Conservation (phyloP, 164 flowering plant species). For the Malania oleifera region DNA sequence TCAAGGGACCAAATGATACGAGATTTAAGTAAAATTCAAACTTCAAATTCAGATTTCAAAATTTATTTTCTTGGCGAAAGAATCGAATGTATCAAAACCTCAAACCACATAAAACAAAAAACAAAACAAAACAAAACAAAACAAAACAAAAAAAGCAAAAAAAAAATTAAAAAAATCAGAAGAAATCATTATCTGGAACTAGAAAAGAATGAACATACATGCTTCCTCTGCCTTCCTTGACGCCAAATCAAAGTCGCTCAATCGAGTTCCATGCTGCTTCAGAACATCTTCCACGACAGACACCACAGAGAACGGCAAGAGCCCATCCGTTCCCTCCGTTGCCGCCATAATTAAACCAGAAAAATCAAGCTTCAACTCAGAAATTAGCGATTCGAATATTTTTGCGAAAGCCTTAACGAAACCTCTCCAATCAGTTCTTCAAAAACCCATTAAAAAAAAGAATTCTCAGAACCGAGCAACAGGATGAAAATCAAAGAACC, state of each 20-base stretch:
- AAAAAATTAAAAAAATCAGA: background rate
- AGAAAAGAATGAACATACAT: conserved; percentile 31
- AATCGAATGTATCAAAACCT: no score
- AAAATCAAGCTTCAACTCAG: background rate
- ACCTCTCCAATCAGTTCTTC: background rate
- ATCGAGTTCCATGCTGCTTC: conserved; percentile 41
- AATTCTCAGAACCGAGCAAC: background rate
- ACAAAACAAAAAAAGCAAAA: background rate
- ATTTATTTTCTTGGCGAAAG: no score
- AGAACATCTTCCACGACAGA: conserved; percentile 68
- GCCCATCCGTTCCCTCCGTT: conserved; percentile 34
- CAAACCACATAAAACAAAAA: background rate
- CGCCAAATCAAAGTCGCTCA: conserved; percentile 37
- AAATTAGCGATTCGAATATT: background rate
- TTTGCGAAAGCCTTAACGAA: background rate
- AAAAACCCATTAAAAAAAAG: conserved; percentile 4
- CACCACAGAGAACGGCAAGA: conserved; percentile 41
- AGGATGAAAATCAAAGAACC: conserved; percentile 1
- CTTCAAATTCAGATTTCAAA: no score
- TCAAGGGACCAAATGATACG: no score
- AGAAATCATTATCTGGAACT: background rate
- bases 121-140: background rate
- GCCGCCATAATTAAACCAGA: conserved; percentile 28
- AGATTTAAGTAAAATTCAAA: no score
- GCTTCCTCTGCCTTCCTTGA: conserved; percentile 67